phyloP scores from a whole-genome alignment of 345 rosid species.

The Crucihimalaya himalaica region DNA sequence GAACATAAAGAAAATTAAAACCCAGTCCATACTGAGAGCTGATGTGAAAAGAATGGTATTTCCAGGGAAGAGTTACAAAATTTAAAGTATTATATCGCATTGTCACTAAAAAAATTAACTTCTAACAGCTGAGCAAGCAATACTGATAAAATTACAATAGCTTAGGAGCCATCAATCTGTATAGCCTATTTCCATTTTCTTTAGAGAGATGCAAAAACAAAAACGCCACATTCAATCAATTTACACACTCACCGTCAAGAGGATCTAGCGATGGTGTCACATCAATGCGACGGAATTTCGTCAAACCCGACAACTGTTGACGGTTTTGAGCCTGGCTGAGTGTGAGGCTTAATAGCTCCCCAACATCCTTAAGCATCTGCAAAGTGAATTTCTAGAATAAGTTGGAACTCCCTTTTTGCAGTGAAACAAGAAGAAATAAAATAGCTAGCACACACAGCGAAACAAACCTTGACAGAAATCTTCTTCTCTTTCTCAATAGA shows the following conservation, averaged over 20 bases:
- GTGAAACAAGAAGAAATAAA: background rate
- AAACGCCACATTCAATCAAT: background rate
- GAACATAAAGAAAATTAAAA: constrained; percentile 6
- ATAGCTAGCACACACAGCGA: constrained; percentile 3
- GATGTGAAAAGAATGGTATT: background rate
- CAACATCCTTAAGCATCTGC: constrained; percentile 85
- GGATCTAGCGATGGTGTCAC: constrained; percentile 66
- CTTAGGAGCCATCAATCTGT: background rate
- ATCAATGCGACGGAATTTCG: constrained; percentile 83
- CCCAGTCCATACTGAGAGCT: background rate
- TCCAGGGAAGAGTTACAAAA: background rate
- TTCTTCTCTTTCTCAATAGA: constrained; percentile 82
- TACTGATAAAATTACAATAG: background rate
- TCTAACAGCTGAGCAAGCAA: constrained; percentile 11
- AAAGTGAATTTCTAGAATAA: constrained; percentile 24
- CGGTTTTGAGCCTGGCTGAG: constrained; percentile 70
- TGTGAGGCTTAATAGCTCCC: constrained; percentile 77
- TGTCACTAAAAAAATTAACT: background rate
- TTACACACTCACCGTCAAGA: constrained; percentile 57
- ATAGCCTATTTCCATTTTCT: background rate
- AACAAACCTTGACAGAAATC: constrained; percentile 84
- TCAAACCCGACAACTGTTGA: constrained; percentile 77
- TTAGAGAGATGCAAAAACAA: background rate
- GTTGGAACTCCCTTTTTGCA: background rate
- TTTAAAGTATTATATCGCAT: background rate